Conservation (phyloP, 768 basidiomycete species). For the Naganishia randhawae region DNA sequence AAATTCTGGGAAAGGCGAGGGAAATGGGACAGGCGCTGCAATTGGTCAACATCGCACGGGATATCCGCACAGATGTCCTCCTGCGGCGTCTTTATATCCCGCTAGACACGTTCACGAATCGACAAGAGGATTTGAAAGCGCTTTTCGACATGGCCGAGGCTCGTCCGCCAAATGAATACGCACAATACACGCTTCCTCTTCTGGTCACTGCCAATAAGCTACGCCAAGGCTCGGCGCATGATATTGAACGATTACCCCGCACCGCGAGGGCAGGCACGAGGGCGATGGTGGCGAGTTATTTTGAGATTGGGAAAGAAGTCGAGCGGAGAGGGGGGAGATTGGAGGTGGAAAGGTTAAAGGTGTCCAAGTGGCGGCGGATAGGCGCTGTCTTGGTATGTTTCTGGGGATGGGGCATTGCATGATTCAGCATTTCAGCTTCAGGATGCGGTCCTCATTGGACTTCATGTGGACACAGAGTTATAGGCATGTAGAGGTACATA, state of each 20-base stretch:
- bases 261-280: constrained; percentile 46
- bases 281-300: constrained; percentile 50
- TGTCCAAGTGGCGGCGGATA: constrained; percentile 7
- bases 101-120: constrained; percentile 29
- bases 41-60: constrained; percentile 52
- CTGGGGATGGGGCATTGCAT: background rate
- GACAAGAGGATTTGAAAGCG: constrained; percentile 12
- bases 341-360: constrained; percentile 22
- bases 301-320: constrained; percentile 48
- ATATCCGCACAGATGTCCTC: constrained; percentile 48
- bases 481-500: background rate
- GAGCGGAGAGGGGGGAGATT: constrained; percentile 19
- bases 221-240: constrained; percentile 31
- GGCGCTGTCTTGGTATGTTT: background rate
- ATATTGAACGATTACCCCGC: constrained; percentile 38
- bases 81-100: constrained; percentile 50
- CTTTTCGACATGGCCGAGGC: constrained; percentile 19
- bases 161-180: background rate
- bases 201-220: constrained; percentile 41
- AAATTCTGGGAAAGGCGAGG: constrained; percentile 34
- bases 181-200: constrained; percentile 37
- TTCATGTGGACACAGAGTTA: too few relatives aligned
- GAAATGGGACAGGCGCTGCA: constrained; percentile 53
- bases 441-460: too few relatives aligned
- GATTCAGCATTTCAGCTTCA: too few relatives aligned